A percentile compares a stretch with the other conserved stretches of the same genome.
Evolutionary conservation across 164 flowering plant species (phyloP).

Genomic region (Stephania japonica): DNA sequence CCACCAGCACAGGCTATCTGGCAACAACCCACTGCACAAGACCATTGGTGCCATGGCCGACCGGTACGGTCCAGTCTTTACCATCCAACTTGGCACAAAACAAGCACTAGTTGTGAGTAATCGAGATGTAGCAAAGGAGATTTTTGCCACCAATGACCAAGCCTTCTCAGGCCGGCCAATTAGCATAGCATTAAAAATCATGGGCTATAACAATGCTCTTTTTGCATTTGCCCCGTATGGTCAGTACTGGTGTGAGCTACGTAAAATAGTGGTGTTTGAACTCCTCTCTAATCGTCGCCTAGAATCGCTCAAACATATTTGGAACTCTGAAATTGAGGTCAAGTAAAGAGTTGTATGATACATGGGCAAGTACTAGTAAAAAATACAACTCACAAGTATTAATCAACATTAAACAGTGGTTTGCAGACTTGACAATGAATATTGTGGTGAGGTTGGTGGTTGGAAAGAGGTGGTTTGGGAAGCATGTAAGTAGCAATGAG

Average conservation of each 20-base stretch:
- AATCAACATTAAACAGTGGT: not conserved
- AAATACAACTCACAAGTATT: not conserved
- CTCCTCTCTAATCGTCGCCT: constrained; percentile 3
- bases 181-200: not conserved
- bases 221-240: constrained; percentile 6
- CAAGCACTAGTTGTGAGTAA: constrained; percentile 5
- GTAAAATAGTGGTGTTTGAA: constrained; percentile 1
- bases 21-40: not conserved
- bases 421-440: constrained; percentile 5
- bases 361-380: not conserved
- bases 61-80: constrained; percentile 14
- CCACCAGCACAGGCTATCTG: constrained; percentile 11
- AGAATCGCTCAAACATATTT: not conserved
- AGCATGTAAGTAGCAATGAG: not conserved
- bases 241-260: constrained; percentile 11
- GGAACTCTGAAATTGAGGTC: not conserved
- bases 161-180: constrained; percentile 6
- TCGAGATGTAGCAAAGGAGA: constrained; percentile 15
- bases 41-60: constrained; percentile 17
- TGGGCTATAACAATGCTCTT: constrained; percentile 7
- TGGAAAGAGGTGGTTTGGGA: constrained; percentile 8
- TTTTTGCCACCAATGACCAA: constrained; percentile 15
- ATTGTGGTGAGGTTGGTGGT: constrained; percentile 10
- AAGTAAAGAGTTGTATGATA: not conserved
- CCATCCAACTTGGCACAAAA: constrained; percentile 10